Evolutionary conservation across 768 basidiomycete genomes (phyloP).

Genomic region (Suillus hirtellus): DNA sequence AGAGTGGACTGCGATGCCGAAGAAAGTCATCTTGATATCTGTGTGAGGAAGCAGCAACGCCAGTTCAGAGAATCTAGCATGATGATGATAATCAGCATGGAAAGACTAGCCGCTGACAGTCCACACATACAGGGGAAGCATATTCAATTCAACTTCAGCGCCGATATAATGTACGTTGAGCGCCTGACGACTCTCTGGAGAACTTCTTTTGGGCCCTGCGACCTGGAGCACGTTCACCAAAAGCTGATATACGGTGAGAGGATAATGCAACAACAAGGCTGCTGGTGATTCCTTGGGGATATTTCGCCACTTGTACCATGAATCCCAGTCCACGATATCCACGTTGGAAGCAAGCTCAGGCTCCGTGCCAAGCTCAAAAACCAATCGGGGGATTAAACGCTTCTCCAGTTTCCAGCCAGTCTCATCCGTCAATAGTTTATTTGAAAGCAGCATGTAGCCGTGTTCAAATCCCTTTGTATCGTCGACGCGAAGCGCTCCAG

Average conservation of each 20-base stretch:
- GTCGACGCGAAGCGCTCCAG: conserved; percentile 11
- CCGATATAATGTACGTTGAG: conserved; percentile 40
- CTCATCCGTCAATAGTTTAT: conserved; percentile 31
- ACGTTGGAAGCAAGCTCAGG: conserved; percentile 27
- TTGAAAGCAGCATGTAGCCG: conserved; percentile 35
- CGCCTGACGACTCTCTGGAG: conserved; percentile 24
- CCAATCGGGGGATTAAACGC: conserved; percentile 35
- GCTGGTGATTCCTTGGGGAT: conserved; percentile 44
- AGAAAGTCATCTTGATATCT: conserved; percentile 44
- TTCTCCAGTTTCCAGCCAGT: conserved; percentile 40
- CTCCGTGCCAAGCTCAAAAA: conserved; percentile 30
- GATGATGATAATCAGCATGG: conserved; percentile 6
- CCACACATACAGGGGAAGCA: conserved; percentile 40
- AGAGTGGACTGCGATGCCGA: conserved; percentile 35
- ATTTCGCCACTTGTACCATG: conserved; percentile 48
- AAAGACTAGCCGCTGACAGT: background rate
- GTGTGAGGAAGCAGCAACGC: conserved; percentile 46
- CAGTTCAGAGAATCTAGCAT: conserved; percentile 45
- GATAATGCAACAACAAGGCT: conserved; percentile 45
- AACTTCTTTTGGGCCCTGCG: conserved; percentile 24
- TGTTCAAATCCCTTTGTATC: conserved; percentile 28
- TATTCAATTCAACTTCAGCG: conserved; percentile 40
- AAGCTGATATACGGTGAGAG: conserved; percentile 42
- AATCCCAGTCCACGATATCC: conserved; percentile 40
- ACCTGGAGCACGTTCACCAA: conserved; percentile 36